Evolutionary conservation across 495 filamentous ascomycete species (phyloP).

Genomic region (Tricharina praecox): DNA sequence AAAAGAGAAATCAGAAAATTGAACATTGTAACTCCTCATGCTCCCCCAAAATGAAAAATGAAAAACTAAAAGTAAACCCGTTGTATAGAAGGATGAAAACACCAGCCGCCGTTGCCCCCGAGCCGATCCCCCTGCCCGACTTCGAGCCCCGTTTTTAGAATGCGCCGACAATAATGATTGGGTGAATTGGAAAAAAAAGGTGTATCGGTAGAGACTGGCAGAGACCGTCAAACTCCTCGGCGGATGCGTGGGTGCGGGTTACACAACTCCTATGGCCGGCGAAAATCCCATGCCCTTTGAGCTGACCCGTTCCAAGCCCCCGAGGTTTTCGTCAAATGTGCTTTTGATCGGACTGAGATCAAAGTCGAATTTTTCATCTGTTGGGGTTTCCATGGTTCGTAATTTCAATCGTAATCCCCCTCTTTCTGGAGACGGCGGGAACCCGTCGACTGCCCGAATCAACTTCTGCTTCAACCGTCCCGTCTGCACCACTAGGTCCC

Average conservation of each 20-base stretch:
- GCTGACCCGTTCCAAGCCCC: not conserved
- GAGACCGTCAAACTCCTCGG: too few species aligned
- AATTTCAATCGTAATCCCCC: not conserved
- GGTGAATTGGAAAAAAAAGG: not conserved
- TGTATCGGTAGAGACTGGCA: not conserved
- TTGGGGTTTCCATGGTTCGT: not conserved
- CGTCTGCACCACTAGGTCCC: constrained; percentile 23
- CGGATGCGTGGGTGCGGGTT: too few species aligned
- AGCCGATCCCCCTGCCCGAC: too few species aligned
- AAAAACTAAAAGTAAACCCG: not conserved
- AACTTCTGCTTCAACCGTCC: constrained; percentile 16
- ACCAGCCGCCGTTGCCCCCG: too few species aligned
- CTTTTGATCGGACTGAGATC: constrained; percentile 7
- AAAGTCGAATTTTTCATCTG: constrained; percentile 4
- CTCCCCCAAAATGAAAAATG: constrained; percentile 8
- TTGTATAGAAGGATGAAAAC: constrained; percentile 1
- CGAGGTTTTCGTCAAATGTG: not conserved
- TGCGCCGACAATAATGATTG: not conserved
- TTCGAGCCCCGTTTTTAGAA: not conserved
- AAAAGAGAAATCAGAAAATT: too few species aligned
- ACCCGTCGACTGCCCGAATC: not conserved
- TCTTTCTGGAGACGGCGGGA: not conserved
- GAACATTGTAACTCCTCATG: constrained; percentile 4
- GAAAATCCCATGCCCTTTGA: constrained; percentile 1
- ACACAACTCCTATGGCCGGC: constrained; percentile 2